Evolutionary conservation across 164 flowering plant genomes (phyloP).

Genomic region (Nelumbo lutea): DNA sequence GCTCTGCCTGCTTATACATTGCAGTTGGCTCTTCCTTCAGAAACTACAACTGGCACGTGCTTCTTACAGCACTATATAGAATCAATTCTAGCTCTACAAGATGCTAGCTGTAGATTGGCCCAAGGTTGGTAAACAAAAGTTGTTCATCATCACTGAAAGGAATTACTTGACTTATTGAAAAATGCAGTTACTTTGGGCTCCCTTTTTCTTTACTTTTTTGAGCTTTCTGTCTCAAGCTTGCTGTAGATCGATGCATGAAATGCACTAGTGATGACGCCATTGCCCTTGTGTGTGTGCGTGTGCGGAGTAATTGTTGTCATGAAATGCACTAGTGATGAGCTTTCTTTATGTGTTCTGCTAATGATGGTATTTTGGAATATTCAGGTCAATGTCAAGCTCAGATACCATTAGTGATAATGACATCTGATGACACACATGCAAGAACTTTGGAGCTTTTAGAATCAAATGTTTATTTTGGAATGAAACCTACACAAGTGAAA

Average conservation of each 20-base stretch:
- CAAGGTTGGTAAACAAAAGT: slow-evolving; percentile 35
- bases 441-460: slow-evolving; percentile 68
- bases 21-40: slow-evolving; percentile 89
- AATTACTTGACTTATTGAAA: background rate
- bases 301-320: too few relatives aligned
- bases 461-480: slow-evolving; percentile 88
- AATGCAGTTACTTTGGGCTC: background rate
- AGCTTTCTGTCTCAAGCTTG: too few relatives aligned
- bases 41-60: slow-evolving; percentile 72
- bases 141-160: background rate
- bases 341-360: slow-evolving; percentile 1
- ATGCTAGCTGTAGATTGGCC: slow-evolving; percentile 49
- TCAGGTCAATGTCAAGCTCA: slow-evolving; percentile 47
- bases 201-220: too few relatives aligned
- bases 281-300: too few relatives aligned
- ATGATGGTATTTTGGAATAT: slow-evolving; percentile 11
- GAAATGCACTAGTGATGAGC: too few relatives aligned
- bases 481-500: slow-evolving; percentile 76
- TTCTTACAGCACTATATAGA: slow-evolving; percentile 87
- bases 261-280: too few relatives aligned
- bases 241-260: too few relatives aligned
- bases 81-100: slow-evolving; percentile 77
- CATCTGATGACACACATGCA: slow-evolving; percentile 94
- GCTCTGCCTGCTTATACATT: slow-evolving; percentile 14
- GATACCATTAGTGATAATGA: slow-evolving; percentile 92